Base-by-base conservation (phyloP, 1,139 yeast genomes). In the Zygotorulaspora mrakii region DNA sequence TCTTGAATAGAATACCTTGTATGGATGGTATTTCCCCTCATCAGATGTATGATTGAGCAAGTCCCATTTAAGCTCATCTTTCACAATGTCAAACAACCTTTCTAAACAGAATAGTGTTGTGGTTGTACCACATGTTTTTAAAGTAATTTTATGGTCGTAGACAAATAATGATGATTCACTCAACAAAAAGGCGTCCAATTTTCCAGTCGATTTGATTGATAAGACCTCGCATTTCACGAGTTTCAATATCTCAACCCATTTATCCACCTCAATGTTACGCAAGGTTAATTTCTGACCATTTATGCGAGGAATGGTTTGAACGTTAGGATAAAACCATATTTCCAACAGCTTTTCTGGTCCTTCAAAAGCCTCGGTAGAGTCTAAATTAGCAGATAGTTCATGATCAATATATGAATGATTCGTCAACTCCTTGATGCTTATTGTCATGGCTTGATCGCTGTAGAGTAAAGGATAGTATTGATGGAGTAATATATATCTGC, bases 121-220 rank as follows among this genome's bases (percentile, higher is more conserved):
- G 1, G 97, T 91, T 10, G 96, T 89, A 8, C 98, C 98, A 63
- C 98, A 91, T 10, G 98, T 91, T 65, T 91, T 91, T 58, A 91
- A 72, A 43, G 89, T 79, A 50, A 89, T 57, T 63, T 85, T 88
- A 65, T 88, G 91, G 21, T 86, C 80, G 59, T 81, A 89, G 21
- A 91, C 95, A 67, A 91, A 89, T 59, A 91, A 68, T 13, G 95
- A 84, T 31, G 95, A 84, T 65, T 91, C 98, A 41, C 94, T 82
- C 48, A 91, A 71, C 44, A 91, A 72, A 57, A 85, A 91, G 7
- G 96, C 89, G 59, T 88, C 95, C 70, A 88, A 66, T 29, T 68
- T 69, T 10, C 67, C 58, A 3, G 87, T 73, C 3, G 84, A 76
- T 44, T 83, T 81, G 65, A 82, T 81, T 7, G 96, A 87, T 44